Evolutionary conservation across 345 rosid genomes (phyloP).

Genomic region (Lepidium didymum): DNA sequence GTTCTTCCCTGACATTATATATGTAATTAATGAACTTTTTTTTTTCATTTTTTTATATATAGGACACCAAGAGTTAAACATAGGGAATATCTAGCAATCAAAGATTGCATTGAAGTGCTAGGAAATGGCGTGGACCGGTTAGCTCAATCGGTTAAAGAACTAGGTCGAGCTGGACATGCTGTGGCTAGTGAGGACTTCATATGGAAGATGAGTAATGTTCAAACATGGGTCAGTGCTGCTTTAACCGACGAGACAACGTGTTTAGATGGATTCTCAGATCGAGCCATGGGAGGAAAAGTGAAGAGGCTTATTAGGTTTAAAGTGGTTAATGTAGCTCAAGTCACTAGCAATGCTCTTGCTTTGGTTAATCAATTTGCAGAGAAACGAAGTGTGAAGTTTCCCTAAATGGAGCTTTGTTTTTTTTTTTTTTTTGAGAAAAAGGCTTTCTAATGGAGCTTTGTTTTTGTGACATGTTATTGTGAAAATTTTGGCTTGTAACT

Average conservation of each 20-base stretch:
- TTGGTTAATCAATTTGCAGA: slow-evolving; percentile 66
- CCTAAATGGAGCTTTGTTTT: neutral
- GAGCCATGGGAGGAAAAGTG: slow-evolving; percentile 44
- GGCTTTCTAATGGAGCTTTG: neutral
- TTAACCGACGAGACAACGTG: slow-evolving; percentile 72
- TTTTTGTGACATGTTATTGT: neutral
- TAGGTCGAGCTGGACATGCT: slow-evolving; percentile 42
- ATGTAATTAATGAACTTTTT: neutral
- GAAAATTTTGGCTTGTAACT: slow-evolving; percentile 17
- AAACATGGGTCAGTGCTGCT: slow-evolving; percentile 96
- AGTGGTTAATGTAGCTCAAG: slow-evolving; percentile 52
- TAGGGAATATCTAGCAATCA: slow-evolving; percentile 53
- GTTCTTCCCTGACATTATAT: neutral
- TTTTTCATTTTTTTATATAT: neutral
- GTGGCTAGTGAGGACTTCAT: slow-evolving; percentile 36
- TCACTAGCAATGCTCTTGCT: slow-evolving; percentile 88
- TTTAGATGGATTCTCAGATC: slow-evolving; percentile 62
- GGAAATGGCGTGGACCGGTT: slow-evolving; percentile 62
- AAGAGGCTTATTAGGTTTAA: slow-evolving; percentile 45
- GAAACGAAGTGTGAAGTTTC: slow-evolving; percentile 33
- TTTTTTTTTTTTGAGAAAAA: too few species aligned
- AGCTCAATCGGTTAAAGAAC: slow-evolving; percentile 54
- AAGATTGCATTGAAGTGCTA: slow-evolving; percentile 71
- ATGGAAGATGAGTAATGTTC: slow-evolving; percentile 85
- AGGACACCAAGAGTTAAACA: slow-evolving; percentile 36